These are phyloP conservation scores for Populus euphratica DNA, from an alignment of 345 rosid species.

Conservation along the genomic window DNA sequence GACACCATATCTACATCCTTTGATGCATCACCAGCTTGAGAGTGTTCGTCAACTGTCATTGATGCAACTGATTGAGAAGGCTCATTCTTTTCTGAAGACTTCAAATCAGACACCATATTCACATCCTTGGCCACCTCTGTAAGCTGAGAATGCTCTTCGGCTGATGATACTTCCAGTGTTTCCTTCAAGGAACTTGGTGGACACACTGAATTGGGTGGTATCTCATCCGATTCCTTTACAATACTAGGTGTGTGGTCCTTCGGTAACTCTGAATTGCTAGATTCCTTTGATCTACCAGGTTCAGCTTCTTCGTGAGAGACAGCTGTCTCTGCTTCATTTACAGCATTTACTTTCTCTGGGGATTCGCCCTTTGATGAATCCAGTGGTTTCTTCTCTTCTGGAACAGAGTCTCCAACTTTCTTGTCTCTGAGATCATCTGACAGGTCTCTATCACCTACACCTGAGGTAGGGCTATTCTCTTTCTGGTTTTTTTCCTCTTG, in stretches of 20 bases:
- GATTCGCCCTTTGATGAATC: slow-evolving; percentile 33
- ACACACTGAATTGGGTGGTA: slow-evolving; percentile 17
- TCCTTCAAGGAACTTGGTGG: slow-evolving; percentile 30
- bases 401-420: slow-evolving; percentile 35
- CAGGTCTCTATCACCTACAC: slow-evolving; percentile 28
- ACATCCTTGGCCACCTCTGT: slow-evolving; percentile 4
- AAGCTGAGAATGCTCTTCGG: slow-evolving; percentile 3
- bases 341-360: slow-evolving; percentile 24
- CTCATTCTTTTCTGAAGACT: slow-evolving; percentile 4
- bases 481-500: slow-evolving; percentile 32
- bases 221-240: slow-evolving; percentile 21
- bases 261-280: slow-evolving; percentile 20
- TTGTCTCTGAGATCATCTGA: slow-evolving; percentile 30
- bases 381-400: slow-evolving; percentile 41
- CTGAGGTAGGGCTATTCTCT: slow-evolving; percentile 29
- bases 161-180: slow-evolving; percentile 25
- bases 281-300: slow-evolving; percentile 36
- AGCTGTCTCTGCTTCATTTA: slow-evolving; percentile 15
- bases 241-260: slow-evolving; percentile 27
- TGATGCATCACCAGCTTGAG: slow-evolving; percentile 31
- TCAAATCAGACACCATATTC: slow-evolving; percentile 7
- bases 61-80: slow-evolving; percentile 7
- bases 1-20: slow-evolving; percentile 41
- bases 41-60: slow-evolving; percentile 30
- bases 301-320: slow-evolving; percentile 30